phyloP scores from a whole-genome alignment of 1,284 basidiomycete genomes.

The Erythrobasidium hasegawianum region DNA sequence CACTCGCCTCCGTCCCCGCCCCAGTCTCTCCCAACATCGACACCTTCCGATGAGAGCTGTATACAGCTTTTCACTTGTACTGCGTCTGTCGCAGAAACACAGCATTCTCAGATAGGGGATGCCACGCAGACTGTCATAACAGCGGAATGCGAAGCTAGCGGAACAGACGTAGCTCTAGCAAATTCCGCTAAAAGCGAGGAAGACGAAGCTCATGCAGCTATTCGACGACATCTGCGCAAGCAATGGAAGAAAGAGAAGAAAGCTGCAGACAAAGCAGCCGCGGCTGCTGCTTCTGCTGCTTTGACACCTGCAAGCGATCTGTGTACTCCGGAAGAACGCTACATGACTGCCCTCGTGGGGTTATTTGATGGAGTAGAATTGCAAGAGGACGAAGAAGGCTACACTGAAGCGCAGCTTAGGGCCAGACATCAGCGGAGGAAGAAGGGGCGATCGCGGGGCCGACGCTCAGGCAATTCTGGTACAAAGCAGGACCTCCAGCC shows the following conservation, averaged over 20 bases:
- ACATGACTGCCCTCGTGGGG: constrained; percentile 6
- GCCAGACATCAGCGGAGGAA: neutral
- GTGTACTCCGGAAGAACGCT: neutral
- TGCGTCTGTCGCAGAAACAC: no score
- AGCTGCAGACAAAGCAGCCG: neutral
- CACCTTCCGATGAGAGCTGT: no score
- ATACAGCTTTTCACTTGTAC: no score
- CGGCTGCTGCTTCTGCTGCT: neutral
- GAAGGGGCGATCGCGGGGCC: neutral
- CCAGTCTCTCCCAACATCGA: no score
- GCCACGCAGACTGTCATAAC: no score
- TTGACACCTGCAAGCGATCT: neutral
- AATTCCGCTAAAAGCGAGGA: no score
- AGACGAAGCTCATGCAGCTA: constrained; percentile 1
- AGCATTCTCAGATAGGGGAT: no score
- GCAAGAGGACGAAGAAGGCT: neutral
- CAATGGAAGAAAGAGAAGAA: constrained; percentile 27
- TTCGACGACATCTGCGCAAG: constrained; percentile 22
- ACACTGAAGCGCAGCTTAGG: neutral
- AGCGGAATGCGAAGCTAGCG: no score
- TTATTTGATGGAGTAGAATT: constrained; percentile 7
- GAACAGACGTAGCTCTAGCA: no score
- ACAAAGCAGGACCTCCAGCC: neutral
- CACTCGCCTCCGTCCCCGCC: no score
- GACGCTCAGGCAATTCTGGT: neutral